Evolutionary conservation across 805 yeast genomes (phyloP).

Genomic region (Wickerhamomyces ciferrii): DNA sequence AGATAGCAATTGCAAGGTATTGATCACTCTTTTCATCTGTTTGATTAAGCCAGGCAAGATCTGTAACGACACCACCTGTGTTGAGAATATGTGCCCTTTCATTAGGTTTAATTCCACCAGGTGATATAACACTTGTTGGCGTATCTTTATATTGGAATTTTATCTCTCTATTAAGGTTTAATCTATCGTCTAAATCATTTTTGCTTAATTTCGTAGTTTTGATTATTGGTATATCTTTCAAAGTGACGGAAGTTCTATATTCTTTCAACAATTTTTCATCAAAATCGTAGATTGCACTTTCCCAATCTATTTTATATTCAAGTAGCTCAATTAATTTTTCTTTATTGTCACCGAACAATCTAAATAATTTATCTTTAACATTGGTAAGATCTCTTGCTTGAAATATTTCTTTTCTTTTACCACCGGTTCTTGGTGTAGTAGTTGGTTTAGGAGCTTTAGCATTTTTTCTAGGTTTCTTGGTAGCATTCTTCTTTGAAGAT

Average conservation of each 20-base stretch:
- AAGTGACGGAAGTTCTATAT: slow-evolving; percentile 6
- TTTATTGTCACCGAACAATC: slow-evolving; percentile 47
- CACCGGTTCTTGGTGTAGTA: slow-evolving; percentile 1
- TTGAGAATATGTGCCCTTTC: slow-evolving; percentile 38
- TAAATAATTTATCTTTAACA: slow-evolving; percentile 34
- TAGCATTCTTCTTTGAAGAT: slow-evolving; percentile 3
- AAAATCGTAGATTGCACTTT: slow-evolving; percentile 38
- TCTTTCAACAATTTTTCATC: slow-evolving; percentile 25
- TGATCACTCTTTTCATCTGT: slow-evolving; percentile 23
- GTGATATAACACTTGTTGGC: slow-evolving; percentile 5
- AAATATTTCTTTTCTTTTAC: slow-evolving; percentile 16
- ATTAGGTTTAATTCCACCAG: slow-evolving; percentile 10
- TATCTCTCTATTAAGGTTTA: slow-evolving; percentile 14
- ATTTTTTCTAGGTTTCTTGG: slow-evolving; percentile 2
- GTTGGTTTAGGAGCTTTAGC: slow-evolving; percentile 1
- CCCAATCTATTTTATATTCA: slow-evolving; percentile 45
- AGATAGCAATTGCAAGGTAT: slow-evolving; percentile 45
- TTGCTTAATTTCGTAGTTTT: slow-evolving; percentile 14
- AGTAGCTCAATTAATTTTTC: slow-evolving; percentile 35
- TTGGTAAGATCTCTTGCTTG: slow-evolving; percentile 26
- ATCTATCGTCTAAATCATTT: slow-evolving; percentile 17
- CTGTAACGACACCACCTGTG: slow-evolving; percentile 47
- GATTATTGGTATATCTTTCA: slow-evolving; percentile 7
- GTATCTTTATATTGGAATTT: slow-evolving; percentile 16
- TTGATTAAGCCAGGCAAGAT: slow-evolving; percentile 45